These are phyloP conservation scores for Discostella pseudostelligera DNA, from an alignment of 108 stramenopile species.

Conservation along the genomic window DNA sequence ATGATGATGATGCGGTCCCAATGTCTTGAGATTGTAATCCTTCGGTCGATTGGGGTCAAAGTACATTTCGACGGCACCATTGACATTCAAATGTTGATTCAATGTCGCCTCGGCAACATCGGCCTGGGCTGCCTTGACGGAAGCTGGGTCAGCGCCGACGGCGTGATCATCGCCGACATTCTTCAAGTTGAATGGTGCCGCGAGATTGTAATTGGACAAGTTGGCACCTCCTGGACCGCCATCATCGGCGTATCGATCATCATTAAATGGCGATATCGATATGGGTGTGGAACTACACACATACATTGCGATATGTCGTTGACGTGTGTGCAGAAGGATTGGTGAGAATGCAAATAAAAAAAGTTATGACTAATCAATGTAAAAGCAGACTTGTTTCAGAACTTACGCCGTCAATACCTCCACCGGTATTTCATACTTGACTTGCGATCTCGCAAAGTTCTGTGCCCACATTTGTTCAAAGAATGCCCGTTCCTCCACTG, in stretches of 20 bases:
- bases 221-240: slow-evolving; percentile 11
- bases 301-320: too few species aligned
- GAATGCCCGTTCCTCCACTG: slow-evolving; percentile 84
- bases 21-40: slow-evolving; percentile 39
- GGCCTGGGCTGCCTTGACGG: slow-evolving; percentile 47
- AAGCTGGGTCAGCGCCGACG: slow-evolving; percentile 27
- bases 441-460: slow-evolving; percentile 86
- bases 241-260: slow-evolving; percentile 57
- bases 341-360: too few species aligned
- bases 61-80: slow-evolving; percentile 48
- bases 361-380: too few species aligned
- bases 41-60: slow-evolving; percentile 48
- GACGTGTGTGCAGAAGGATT: too few species aligned
- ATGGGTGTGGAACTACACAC: slow-evolving; percentile 52
- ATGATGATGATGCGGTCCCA: slow-evolving; percentile 51
- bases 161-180: slow-evolving; percentile 34
- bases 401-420: slow-evolving; percentile 72
- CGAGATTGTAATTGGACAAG: slow-evolving; percentile 41
- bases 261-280: slow-evolving; percentile 72
- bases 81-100: slow-evolving; percentile 48
- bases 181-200: slow-evolving; percentile 50
- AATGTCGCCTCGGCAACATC: slow-evolving; percentile 68
- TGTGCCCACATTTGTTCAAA: slow-evolving; percentile 93
- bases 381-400: too few species aligned
- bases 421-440: slow-evolving; percentile 70